A percentile compares a stretch with the other conserved stretches of the same genome.
Conservation (phyloP, 345 rosid genomes). For the Dovyalis caffra region DNA sequence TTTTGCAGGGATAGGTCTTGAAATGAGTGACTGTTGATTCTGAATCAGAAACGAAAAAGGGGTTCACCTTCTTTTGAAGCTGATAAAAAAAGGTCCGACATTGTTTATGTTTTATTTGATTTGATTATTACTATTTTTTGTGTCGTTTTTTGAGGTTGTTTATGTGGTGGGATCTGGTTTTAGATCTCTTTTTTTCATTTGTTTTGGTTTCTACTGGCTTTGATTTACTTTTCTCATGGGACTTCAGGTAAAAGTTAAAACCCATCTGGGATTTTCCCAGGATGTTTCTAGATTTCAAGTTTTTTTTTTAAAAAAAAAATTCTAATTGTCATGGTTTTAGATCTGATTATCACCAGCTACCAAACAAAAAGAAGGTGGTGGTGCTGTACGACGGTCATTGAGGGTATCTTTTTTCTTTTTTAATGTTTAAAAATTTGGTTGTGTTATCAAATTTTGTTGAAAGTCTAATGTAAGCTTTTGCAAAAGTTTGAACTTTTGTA, state of each 20-base stretch:
- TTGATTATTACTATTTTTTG: not conserved
- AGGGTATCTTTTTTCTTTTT: slow-evolving; percentile 4
- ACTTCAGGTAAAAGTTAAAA: slow-evolving; percentile 13
- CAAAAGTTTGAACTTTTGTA: slow-evolving; percentile 41
- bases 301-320: too few species aligned
- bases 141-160: not conserved
- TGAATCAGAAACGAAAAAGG: slow-evolving; percentile 12
- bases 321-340: slow-evolving; percentile 24
- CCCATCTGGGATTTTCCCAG: slow-evolving; percentile 9
- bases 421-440: slow-evolving; percentile 6
- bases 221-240: not conserved
- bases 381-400: not conserved
- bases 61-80: not conserved
- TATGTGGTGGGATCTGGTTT: slow-evolving; percentile 38
- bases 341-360: slow-evolving; percentile 29
- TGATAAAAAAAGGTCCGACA: slow-evolving; percentile 20
- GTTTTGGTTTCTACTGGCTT: slow-evolving; percentile 27
- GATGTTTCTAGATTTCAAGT: not conserved
- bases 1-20: slow-evolving; percentile 20
- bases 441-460: slow-evolving; percentile 39
- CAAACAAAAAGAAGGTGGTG: slow-evolving; percentile 21
- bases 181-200: slow-evolving; percentile 31
- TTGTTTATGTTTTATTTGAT: not conserved
- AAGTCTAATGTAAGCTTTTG: slow-evolving; percentile 44
- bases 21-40: slow-evolving; percentile 14